Evolutionary conservation across 805 yeast genomes (phyloP).

Genomic region (Wickerhamomyces alni): DNA sequence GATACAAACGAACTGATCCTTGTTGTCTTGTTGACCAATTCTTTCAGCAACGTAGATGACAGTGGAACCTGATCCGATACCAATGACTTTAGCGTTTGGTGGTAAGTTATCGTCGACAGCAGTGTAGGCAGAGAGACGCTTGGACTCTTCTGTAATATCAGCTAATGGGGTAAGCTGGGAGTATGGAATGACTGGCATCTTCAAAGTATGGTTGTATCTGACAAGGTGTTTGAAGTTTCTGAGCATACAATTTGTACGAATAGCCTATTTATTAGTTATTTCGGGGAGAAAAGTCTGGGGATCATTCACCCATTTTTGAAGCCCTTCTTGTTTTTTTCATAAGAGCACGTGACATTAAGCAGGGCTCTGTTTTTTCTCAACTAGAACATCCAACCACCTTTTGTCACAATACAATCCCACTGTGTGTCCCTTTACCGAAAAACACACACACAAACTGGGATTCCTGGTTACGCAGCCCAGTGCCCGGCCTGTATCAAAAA

Average conservation of each 20-base stretch:
- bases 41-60: constrained; percentile 97
- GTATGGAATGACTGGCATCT: constrained; percentile 20
- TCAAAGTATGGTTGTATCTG: neutral
- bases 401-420: too few species aligned
- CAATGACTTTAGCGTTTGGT: constrained; percentile 63
- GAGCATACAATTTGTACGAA: too few species aligned
- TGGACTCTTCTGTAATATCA: constrained; percentile 68
- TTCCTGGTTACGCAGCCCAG: neutral
- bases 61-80: constrained; percentile 96
- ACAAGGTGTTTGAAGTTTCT: neutral
- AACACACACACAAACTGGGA: too few species aligned
- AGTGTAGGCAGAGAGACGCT: constrained; percentile 79
- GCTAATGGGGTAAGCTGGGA: constrained; percentile 24
- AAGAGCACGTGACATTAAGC: neutral
- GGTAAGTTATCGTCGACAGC: constrained; percentile 90
- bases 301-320: neutral
- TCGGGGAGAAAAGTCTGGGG: too few species aligned
- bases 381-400: neutral
- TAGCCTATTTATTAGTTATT: too few species aligned
- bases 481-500: neutral
- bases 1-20: constrained; percentile 62
- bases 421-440: too few species aligned
- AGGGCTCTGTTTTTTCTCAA: neutral
- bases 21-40: constrained; percentile 60
- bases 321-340: too few species aligned